Evolutionary conservation across 331 rosid species (phyloP), one percentile per base, ranked within the genome.

Genomic region (Cydonia oblonga): DNA sequence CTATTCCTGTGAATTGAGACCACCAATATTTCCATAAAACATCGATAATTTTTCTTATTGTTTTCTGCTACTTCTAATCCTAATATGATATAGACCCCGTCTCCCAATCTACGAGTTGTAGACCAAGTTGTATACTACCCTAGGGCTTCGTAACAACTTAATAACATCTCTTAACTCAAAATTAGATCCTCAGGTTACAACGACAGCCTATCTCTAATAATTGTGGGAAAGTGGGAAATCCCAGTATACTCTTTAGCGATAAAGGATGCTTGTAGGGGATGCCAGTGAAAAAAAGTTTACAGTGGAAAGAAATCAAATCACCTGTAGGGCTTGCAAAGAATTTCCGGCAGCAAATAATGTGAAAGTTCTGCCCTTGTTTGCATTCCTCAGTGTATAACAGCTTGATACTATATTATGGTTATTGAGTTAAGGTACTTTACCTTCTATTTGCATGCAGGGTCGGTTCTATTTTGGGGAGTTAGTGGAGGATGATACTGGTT

Each of bases 391-490:
- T n/a, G n/a, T n/a, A n/a, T 28, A 38, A 46, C 57, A 20, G 46
- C 18, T 32, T 54, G 5, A 54, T 32, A 20, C 51, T 53, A 19
- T 35, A 18, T 29, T 71, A 19, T 56, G 24, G 30, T 60, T 52
- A n/a, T 64, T 40, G 9, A 25, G 35, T 54, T 44, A 44, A 19
- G 52, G 52, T 62, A 52, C 59, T 29, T 61, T 63, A 28, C 35
- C 30, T 28, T 75, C 51, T 78, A 51, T 77, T 74, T 79, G 69
- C 44, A 6, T 84, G 82, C 98, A 93, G 97, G 98, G 98, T 68
- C 84, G 96, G 80, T 93, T 93, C 83, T 93, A 93, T 84, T 93
- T 93, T 81, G 98, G 98, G 82, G 90, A 93, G 80, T 70, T 86
- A 40, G 11, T 91, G 85, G 78, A 78, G 61, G 89, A 89, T 30